phyloP scores from a whole-genome alignment of 805 yeast genomes.

The Candida orba region DNA sequence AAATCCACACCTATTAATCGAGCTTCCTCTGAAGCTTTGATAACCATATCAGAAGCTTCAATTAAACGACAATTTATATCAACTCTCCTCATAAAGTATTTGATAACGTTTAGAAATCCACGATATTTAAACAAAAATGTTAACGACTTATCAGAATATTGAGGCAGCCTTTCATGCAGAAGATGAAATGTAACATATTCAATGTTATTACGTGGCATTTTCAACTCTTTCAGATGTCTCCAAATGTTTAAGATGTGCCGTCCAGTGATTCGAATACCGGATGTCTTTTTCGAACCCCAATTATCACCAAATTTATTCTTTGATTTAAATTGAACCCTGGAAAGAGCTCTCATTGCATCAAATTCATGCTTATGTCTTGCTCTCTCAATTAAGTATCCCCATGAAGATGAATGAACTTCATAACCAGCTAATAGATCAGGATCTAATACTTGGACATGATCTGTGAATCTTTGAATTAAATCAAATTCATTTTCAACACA shows the following conservation, averaged over 20 bases:
- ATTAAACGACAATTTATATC: conserved; percentile 32
- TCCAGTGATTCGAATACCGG: conserved; percentile 65
- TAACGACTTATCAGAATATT: conserved; percentile 41
- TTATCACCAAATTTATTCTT: conserved; percentile 53
- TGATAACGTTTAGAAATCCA: conserved; percentile 29
- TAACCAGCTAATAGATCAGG: conserved; percentile 87
- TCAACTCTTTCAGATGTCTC: conserved; percentile 66
- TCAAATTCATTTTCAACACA: conserved; percentile 47
- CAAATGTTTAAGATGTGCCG: conserved; percentile 81
- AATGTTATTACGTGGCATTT: conserved; percentile 59
- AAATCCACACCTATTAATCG: conserved; percentile 86
- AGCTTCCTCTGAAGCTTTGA: conserved; percentile 74
- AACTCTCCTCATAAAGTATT: conserved; percentile 40
- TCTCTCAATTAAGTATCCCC: conserved; percentile 86
- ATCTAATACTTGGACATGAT: conserved; percentile 55
- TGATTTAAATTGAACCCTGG: conserved; percentile 47
- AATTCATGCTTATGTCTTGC: conserved; percentile 36
- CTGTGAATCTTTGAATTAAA: conserved; percentile 48
- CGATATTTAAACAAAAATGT: conserved; percentile 37
- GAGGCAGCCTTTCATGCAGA: conserved; percentile 63
- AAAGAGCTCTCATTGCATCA: conserved; percentile 51
- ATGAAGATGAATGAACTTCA: conserved; percentile 71
- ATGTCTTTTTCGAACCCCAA: conserved; percentile 80
- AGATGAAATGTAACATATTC: conserved; percentile 71
- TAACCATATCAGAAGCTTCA: conserved; percentile 55